These are phyloP conservation scores for Epithemia pelagica DNA, from an alignment of 108 stramenopile species.

Conservation along the genomic window DNA sequence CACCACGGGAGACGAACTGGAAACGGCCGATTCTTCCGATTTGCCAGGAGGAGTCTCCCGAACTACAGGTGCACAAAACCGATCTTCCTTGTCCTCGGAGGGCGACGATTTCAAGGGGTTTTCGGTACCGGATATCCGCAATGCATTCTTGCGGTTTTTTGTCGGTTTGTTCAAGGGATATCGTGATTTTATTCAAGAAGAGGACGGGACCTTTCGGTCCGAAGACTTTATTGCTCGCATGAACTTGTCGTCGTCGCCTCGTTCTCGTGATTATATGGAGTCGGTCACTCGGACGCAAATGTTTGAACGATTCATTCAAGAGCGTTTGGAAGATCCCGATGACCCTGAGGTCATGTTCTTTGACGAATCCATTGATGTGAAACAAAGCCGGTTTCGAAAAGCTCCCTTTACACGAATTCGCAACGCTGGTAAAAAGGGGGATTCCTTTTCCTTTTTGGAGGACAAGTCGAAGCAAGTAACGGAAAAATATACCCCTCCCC, in stretches of 20 bases:
- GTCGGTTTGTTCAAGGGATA: slow-evolving; percentile 61
- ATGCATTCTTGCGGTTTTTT: slow-evolving; percentile 74
- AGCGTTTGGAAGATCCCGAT: slow-evolving; percentile 39
- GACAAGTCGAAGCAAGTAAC: slow-evolving; percentile 31
- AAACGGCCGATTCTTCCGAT: background rate
- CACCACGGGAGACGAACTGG: background rate
- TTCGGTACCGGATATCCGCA: slow-evolving; percentile 43
- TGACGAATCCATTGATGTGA: slow-evolving; percentile 82
- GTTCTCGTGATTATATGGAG: slow-evolving; percentile 18
- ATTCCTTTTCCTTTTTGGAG: slow-evolving; percentile 74
- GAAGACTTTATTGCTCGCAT: slow-evolving; percentile 49
- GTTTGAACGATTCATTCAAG: slow-evolving; percentile 74
- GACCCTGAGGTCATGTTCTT: slow-evolving; percentile 78
- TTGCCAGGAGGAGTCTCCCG: too few relatives aligned
- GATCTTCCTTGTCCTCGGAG: background rate
- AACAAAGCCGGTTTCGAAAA: slow-evolving; percentile 68
- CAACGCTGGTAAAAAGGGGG: slow-evolving; percentile 47
- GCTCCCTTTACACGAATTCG: slow-evolving; percentile 10
- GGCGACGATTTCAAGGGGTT: slow-evolving; percentile 43
- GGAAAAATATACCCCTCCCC: slow-evolving; percentile 43
- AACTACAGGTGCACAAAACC: background rate
- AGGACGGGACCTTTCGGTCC: slow-evolving; percentile 31
- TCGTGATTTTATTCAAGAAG: slow-evolving; percentile 30
- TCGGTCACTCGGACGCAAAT: slow-evolving; percentile 50
- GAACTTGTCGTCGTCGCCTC: background rate